Evolutionary conservation across 2,329 filamentous ascomycete genomes (phyloP).

Genomic region (Teratosphaeria gauchensis): DNA sequence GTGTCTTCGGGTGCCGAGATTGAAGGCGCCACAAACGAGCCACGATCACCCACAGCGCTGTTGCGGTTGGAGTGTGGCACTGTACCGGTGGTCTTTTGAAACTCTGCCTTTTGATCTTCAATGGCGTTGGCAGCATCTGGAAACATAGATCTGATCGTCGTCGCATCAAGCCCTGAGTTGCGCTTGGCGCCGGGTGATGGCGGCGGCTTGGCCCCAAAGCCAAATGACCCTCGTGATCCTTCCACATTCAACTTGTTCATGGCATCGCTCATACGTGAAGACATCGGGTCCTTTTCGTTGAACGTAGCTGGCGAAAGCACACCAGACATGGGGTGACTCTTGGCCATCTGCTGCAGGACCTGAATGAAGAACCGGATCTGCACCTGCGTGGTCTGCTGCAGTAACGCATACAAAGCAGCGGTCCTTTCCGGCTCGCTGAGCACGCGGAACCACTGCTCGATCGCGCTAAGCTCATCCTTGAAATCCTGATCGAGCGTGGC

Average conservation of each 20-base stretch:
- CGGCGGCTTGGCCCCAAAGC: slow-evolving; percentile 54
- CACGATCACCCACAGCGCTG: slow-evolving; percentile 69
- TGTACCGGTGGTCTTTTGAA: slow-evolving; percentile 87
- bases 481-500: slow-evolving; percentile 99
- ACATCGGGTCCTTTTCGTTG: slow-evolving; percentile 94
- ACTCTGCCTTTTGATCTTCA: slow-evolving; percentile 94
- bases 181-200: slow-evolving; percentile 68
- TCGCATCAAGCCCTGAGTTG: slow-evolving; percentile 86
- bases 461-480: slow-evolving; percentile 96
- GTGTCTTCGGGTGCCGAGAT: slow-evolving; percentile 61
- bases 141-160: slow-evolving; percentile 97
- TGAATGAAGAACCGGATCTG: slow-evolving; percentile 99
- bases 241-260: slow-evolving; percentile 93
- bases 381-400: slow-evolving; percentile 97
- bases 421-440: slow-evolving; percentile 94
- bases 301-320: slow-evolving; percentile 91
- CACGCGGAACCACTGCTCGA: slow-evolving; percentile 98
- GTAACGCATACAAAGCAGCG: slow-evolving; percentile 83
- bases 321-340: slow-evolving; percentile 93
- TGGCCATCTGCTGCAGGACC: slow-evolving; percentile 97
- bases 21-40: slow-evolving; percentile 57
- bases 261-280: slow-evolving; percentile 85
- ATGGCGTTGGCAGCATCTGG: slow-evolving; percentile 97
- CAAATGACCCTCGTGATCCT: slow-evolving; percentile 75
- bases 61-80: slow-evolving; percentile 87